phyloP scores from a whole-genome alignment of 805 yeast species.

The Ogataea nitratoaversa region DNA sequence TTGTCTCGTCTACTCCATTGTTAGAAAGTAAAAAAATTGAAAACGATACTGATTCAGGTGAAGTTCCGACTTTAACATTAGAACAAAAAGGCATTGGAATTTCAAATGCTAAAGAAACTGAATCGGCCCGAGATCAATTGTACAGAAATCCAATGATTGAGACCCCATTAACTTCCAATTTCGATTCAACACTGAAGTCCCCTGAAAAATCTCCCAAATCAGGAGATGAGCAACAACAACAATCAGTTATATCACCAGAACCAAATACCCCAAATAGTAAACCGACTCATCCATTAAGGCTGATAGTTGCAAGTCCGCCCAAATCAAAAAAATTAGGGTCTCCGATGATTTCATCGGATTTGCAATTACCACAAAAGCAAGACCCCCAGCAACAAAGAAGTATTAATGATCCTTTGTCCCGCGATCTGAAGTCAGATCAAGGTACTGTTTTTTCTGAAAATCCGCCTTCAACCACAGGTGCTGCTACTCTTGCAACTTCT shows the following conservation, averaged over 20 bases:
- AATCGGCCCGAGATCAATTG: slow-evolving; percentile 1
- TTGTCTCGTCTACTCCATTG: slow-evolving; percentile 7
- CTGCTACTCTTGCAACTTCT: not conserved
- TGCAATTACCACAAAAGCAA: not conserved
- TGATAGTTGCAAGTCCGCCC: slow-evolving; percentile 6
- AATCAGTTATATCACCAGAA: slow-evolving; percentile 1
- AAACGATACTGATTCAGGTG: not conserved
- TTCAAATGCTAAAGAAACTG: not conserved
- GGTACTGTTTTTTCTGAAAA: not conserved
- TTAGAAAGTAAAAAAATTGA: not conserved
- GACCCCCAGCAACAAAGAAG: not conserved
- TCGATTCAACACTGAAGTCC: slow-evolving; percentile 5
- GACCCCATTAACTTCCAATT: slow-evolving; percentile 11
- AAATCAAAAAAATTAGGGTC: slow-evolving; percentile 13
- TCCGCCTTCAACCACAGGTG: not conserved
- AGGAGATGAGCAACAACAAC: slow-evolving; percentile 1
- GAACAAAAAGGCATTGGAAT: not conserved
- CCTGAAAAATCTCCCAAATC: slow-evolving; percentile 2
- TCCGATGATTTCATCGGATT: slow-evolving; percentile 7
- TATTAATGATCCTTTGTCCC: not conserved
- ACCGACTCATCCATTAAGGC: slow-evolving; percentile 15
- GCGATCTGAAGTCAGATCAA: not conserved
- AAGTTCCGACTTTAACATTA: slow-evolving; percentile 1
- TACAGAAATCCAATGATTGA: slow-evolving; percentile 15
- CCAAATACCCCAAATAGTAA: slow-evolving; percentile 12